A percentile compares a stretch with the other conserved stretches of the same genome.
Evolutionary conservation across 495 filamentous ascomycete genomes (phyloP).

Genomic region (Podospora conica): DNA sequence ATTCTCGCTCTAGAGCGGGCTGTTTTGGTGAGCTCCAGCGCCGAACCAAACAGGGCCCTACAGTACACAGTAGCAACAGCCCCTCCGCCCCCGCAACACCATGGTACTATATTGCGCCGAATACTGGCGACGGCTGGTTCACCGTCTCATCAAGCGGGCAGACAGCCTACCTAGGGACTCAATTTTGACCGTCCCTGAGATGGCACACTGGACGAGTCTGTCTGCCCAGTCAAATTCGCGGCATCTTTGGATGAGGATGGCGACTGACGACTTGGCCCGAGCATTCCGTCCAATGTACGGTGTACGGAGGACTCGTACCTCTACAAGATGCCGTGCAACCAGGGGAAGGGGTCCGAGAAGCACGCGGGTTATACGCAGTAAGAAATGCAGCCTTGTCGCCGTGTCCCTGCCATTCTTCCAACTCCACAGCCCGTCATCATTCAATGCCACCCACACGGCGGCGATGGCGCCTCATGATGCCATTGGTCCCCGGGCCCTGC

Average conservation of each 20-base stretch:
- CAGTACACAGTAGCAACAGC: not conserved
- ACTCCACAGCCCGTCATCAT: slow-evolving; percentile 13
- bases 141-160: not conserved
- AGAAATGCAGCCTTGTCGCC: slow-evolving; percentile 15
- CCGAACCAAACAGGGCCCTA: too few relatives aligned
- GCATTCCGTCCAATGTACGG: not conserved
- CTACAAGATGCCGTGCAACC: slow-evolving; percentile 8
- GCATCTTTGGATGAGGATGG: not conserved
- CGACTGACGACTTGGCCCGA: not conserved
- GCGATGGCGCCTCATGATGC: not conserved
- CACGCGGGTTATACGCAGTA: slow-evolving; percentile 4
- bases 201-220: not conserved
- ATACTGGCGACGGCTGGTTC: not conserved
- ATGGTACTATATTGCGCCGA: not conserved
- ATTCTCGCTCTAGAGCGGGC: too few relatives aligned
- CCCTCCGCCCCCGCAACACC: not conserved
- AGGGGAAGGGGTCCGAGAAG: slow-evolving; percentile 12
- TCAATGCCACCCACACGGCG: slow-evolving; percentile 15
- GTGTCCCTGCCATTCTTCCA: slow-evolving; percentile 5
- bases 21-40: too few relatives aligned
- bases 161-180: too few relatives aligned
- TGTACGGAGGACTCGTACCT: slow-evolving; percentile 3
- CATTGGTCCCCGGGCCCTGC: slow-evolving; percentile 7
- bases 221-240: not conserved
- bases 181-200: too few relatives aligned